These are phyloP conservation scores for Brassica rapa DNA, from an alignment of 345 rosid species.

Conservation along the genomic window DNA sequence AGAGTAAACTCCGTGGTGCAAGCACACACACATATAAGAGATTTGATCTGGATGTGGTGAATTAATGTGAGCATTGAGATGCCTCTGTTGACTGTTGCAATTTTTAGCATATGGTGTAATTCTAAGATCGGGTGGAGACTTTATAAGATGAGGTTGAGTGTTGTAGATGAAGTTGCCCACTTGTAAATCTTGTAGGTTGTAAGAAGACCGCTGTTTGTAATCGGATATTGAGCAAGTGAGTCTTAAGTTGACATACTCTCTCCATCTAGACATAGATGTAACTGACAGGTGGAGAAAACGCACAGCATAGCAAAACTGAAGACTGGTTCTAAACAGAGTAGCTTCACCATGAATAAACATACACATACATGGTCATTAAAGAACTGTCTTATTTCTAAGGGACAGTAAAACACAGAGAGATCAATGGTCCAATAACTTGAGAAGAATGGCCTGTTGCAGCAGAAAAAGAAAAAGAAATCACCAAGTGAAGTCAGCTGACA, in stretches of 20 bases:
- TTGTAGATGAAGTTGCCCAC: conserved; percentile 21
- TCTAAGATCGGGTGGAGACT: background rate
- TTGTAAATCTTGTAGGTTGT: background rate
- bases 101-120: conserved; percentile 5
- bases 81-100: background rate
- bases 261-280: background rate
- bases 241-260: background rate
- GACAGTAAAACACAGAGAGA: background rate
- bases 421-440: conserved; percentile 46
- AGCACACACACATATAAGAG: conserved; percentile 7
- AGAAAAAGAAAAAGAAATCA: background rate
- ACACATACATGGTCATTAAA: conserved; percentile 15
- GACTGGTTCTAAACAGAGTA: background rate
- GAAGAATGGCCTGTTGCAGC: conserved; percentile 46
- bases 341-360: background rate
- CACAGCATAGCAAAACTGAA: conserved; percentile 4
- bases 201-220: background rate
- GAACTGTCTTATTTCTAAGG: background rate
- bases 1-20: conserved; percentile 4
- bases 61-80: conserved; percentile 3
- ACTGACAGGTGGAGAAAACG: background rate
- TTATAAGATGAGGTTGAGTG: background rate
- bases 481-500: conserved; percentile 3
- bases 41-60: conserved; percentile 1
- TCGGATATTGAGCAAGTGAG: background rate